These are phyloP conservation scores for Glutinoglossum americanum DNA, from an alignment of 495 filamentous ascomycete genomes.

Conservation along the genomic window DNA sequence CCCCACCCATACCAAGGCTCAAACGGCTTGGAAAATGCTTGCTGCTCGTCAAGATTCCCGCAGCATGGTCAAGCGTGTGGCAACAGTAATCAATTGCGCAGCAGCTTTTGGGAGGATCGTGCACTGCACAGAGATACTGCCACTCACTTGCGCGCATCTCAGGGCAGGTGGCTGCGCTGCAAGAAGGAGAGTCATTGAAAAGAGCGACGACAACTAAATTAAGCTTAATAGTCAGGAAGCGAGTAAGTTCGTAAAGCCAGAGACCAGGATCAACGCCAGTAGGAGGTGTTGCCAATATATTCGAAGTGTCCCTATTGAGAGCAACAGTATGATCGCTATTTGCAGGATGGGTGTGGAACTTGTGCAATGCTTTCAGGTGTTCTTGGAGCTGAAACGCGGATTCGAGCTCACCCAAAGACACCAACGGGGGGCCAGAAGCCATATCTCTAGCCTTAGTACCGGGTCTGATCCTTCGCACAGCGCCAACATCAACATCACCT, in stretches of 20 bases:
- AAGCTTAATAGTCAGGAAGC: conserved; percentile 79
- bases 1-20: conserved; percentile 43
- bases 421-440: conserved; percentile 70
- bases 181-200: conserved; percentile 72
- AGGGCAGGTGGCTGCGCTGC: conserved; percentile 67
- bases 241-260: conserved; percentile 95
- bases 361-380: conserved; percentile 81
- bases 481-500: conserved; percentile 33
- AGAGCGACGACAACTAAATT: conserved; percentile 83
- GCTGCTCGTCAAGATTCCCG: conserved; percentile 66
- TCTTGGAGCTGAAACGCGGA: conserved; percentile 97
- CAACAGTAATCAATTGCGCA: conserved; percentile 98
- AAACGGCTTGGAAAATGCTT: conserved; percentile 86
- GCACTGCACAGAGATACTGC: conserved; percentile 97
- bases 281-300: conserved; percentile 54
- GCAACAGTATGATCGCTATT: conserved; percentile 32
- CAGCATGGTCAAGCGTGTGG: conserved; percentile 93
- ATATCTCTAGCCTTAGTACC: conserved; percentile 81
- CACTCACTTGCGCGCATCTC: conserved; percentile 98
- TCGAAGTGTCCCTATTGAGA: conserved; percentile 50
- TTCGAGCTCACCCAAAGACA: conserved; percentile 73
- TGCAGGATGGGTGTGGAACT: conserved; percentile 46
- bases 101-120: conserved; percentile 83
- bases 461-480: conserved; percentile 69
- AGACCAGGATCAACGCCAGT: conserved; percentile 59